Evolutionary conservation across 805 yeast species (phyloP).

Genomic region (Ascoidea asiatica): DNA sequence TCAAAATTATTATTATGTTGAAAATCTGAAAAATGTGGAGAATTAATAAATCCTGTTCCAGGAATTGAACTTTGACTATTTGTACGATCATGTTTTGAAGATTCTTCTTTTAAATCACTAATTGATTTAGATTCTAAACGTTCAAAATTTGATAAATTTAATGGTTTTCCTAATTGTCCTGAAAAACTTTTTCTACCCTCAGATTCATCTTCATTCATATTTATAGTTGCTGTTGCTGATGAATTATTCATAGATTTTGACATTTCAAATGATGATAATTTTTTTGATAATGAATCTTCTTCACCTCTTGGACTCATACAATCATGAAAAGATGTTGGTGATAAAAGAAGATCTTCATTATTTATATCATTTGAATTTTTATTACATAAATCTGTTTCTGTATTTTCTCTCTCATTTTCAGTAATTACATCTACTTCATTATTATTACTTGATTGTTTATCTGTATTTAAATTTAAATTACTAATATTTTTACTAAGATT

Average conservation of each 20-base stretch:
- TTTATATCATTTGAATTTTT: not conserved
- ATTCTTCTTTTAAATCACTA: not conserved
- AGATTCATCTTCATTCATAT: not conserved
- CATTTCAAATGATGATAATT: not conserved
- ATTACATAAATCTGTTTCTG: conserved; percentile 6
- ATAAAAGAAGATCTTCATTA: conserved; percentile 1
- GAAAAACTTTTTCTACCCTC: not conserved
- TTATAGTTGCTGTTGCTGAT: not conserved
- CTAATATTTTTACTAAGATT: conserved; percentile 7
- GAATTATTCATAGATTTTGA: not conserved
- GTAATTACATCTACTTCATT: not conserved
- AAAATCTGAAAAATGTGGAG: not conserved
- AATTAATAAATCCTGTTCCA: not conserved
- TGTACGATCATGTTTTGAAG: not conserved
- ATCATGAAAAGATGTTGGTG: not conserved
- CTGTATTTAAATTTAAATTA: conserved; percentile 11
- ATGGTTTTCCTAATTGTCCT: not conserved
- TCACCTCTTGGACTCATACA: too few relatives aligned
- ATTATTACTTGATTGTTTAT: conserved; percentile 14
- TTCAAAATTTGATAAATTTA: too few relatives aligned
- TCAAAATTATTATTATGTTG: too few relatives aligned
- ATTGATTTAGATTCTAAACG: not conserved
- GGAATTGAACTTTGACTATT: not conserved
- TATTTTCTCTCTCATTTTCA: not conserved
- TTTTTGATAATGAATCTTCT: not conserved